Conservation (phyloP, 257 asterid genomes). For the Penstemon davidsonii region DNA sequence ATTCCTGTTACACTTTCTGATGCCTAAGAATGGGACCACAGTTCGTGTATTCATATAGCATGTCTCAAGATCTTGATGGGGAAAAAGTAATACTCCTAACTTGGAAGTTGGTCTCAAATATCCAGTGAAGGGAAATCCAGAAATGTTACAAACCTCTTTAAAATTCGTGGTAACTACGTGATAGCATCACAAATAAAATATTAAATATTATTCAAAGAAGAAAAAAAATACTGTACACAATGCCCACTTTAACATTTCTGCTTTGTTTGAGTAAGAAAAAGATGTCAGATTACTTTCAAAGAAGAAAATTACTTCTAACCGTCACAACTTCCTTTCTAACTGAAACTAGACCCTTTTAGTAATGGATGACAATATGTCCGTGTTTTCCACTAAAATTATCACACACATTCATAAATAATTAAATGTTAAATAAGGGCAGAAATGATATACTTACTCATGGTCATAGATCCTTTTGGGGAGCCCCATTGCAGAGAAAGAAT, state of each 20-base stretch:
- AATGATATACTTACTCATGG: conserved; percentile 72
- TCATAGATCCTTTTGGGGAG: conserved; percentile 76
- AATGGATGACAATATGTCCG: conserved; percentile 9
- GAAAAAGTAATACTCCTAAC: not conserved
- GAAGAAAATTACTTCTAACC: conserved; percentile 7
- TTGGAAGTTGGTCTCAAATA: not conserved
- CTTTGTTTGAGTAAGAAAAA: conserved; percentile 8
- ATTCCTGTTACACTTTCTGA: conserved; percentile 2
- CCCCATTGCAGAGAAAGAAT: conserved; percentile 50
- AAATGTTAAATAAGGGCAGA: conserved; percentile 1
- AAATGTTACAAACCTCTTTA: not conserved
- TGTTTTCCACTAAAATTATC: conserved; percentile 2
- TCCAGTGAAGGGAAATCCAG: conserved; percentile 9
- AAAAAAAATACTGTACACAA: not conserved
- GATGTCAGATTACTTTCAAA: conserved; percentile 5
- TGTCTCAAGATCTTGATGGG: conserved; percentile 3
- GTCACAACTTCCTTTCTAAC: not conserved
- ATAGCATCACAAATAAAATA: not conserved
- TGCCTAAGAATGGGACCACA: not conserved
- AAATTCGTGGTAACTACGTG: not conserved
- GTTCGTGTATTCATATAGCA: conserved; percentile 5
- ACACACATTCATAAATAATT: not conserved
- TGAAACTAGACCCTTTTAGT: not conserved
- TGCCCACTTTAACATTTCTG: not conserved
- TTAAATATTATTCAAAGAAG: not conserved